Evolutionary conservation across 768 basidiomycete species (phyloP), one percentile per base, ranked within the genome.

Genomic region (Suillus lakei): DNA sequence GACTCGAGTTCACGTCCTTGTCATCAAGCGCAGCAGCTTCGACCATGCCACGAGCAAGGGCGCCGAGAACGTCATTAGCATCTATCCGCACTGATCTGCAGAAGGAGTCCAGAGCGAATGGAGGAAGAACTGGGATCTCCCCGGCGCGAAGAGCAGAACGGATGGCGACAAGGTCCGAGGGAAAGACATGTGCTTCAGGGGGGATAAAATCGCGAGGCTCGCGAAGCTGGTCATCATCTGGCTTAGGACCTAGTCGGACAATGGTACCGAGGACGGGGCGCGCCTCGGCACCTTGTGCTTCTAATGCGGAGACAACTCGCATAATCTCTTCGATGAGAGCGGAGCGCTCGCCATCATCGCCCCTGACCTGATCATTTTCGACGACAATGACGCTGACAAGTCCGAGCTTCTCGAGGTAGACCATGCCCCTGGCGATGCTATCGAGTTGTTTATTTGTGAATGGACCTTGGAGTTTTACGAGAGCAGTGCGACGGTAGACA

Each of bases 391-490:
- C 95, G 68, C 92, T 92, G 71, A 98, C 93, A 23, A 99, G 85
- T 2, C 98, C 98, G 21, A 99, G 90, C 74, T 96, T 97, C 77
- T 97, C 93, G 55, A 99, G 87, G 76, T 98, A 96, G 46, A 96
- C 93, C 81, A 99, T 87, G 61, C 98, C 98, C 46, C 91, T 87
- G 46, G 92, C 89, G 69, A 99, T 94, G 75, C 96, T 96, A 69
- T 97, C 93, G 64, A 99, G 87, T 72, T 98, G 98, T 9, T 89
- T 85, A 77, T 97, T 91, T 12, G 88, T 91, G 74, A 99, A 99
- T 3, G 98, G 98, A 12, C 96, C 95, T 76, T 99, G 98, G 3
- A 99, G 81, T 79, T 99, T 99, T 70, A 99, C 96, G 18, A 99
- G 88, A 5, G 96, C 95, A 1, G 98, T 97, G 61, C 94, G 91